Conservation (phyloP, 192 early-diverging fungal species). For the Coemansia sp. region DNA sequence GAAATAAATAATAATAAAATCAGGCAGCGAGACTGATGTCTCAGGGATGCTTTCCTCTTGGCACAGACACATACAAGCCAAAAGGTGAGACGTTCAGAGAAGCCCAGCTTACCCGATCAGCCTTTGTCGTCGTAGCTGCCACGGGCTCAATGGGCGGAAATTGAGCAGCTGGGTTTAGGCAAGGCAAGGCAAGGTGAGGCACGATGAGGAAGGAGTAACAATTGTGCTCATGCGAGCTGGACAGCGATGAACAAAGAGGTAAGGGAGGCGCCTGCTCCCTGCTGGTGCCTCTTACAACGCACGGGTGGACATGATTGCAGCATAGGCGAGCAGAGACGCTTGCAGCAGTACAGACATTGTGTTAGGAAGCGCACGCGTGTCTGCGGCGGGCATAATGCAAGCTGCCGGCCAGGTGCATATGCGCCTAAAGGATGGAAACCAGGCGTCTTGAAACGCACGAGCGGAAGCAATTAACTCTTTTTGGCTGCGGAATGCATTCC, state of each 20-base stretch:
- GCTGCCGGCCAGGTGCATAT: not conserved
- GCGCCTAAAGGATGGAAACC: not conserved
- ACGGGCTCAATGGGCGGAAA: not conserved
- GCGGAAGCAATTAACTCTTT: not conserved
- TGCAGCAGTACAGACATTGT: not conserved
- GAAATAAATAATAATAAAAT: not conserved
- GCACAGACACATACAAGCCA: not conserved
- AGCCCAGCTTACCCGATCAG: not conserved
- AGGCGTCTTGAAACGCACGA: not conserved
- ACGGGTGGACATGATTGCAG: not conserved
- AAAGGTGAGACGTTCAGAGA: not conserved
- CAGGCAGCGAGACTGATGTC: not conserved
- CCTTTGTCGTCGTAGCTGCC: not conserved
- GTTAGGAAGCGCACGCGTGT: not conserved
- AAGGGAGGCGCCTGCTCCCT: not conserved
- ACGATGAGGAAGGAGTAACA: not conserved
- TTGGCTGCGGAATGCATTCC: slow-evolving; percentile 2
- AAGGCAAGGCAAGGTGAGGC: not conserved
- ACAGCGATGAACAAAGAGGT: slow-evolving; percentile 6
- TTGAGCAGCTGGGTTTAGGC: not conserved
- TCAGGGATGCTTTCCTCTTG: not conserved
- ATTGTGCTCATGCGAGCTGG: slow-evolving; percentile 3
- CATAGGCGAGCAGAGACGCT: not conserved
- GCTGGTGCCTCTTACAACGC: not conserved
- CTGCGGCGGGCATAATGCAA: not conserved